phyloP scores from a whole-genome alignment of 2,329 filamentous ascomycete species.

The Podosphaera xanthii region DNA sequence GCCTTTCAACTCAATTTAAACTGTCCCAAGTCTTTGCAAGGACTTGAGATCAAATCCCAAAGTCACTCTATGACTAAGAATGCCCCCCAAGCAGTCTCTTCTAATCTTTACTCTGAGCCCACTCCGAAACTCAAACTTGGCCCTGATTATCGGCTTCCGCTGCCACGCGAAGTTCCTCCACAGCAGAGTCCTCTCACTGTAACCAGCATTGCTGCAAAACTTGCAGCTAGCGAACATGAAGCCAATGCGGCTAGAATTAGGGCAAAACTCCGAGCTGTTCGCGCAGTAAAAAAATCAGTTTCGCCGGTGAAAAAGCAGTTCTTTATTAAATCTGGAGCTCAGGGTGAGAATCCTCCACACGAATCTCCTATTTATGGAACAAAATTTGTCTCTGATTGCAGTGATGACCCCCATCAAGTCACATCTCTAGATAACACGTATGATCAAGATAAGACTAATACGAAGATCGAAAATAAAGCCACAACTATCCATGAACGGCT shows the following conservation, averaged over 20 bases:
- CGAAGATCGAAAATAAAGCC: no score
- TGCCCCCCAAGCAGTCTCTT: not conserved
- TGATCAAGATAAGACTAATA: conserved; percentile 1
- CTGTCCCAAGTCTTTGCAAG: not conserved
- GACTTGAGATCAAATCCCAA: conserved; percentile 3
- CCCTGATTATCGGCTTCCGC: conserved; percentile 12
- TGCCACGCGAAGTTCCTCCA: conserved; percentile 11
- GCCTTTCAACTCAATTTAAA: not conserved
- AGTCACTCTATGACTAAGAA: conserved; percentile 4
- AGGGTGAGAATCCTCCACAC: not conserved
- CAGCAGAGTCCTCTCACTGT: conserved; percentile 36
- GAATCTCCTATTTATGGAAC: not conserved
- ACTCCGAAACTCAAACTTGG: conserved; percentile 8
- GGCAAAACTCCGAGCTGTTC: conserved; percentile 36
- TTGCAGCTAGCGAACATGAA: conserved; percentile 39
- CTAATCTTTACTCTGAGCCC: not conserved
- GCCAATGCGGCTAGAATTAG: conserved; percentile 39
- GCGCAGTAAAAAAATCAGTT: conserved; percentile 12
- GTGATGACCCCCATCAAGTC: not conserved
- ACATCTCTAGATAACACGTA: not conserved
- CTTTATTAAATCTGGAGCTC: not conserved
- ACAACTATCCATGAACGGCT: not conserved
- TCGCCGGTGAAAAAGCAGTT: not conserved
- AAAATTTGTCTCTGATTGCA: not conserved
- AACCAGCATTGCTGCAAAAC: conserved; percentile 37